Conservation (phyloP, 2,329 filamentous ascomycete species). For the Rasamsonia emersonii region DNA sequence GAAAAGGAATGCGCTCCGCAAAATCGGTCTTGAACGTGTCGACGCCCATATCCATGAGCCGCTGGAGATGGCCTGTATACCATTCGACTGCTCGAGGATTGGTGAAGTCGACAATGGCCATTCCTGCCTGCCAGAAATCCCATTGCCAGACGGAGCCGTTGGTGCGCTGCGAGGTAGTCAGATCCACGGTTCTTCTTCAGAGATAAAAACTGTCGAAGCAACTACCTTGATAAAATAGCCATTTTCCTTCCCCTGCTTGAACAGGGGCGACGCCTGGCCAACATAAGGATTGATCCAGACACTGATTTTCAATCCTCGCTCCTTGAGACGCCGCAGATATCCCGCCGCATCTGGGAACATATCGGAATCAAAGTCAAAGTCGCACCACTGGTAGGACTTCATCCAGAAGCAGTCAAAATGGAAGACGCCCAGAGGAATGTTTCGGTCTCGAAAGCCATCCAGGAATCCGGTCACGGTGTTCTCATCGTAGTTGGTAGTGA, state of each 20-base stretch:
- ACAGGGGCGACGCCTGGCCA: constrained; percentile 59
- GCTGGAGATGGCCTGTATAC: constrained; percentile 54
- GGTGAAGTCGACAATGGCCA: constrained; percentile 66
- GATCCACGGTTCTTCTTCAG: not conserved
- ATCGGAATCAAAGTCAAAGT: constrained; percentile 61
- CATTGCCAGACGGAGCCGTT: constrained; percentile 67
- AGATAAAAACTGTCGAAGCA: not conserved
- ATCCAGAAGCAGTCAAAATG: constrained; percentile 76
- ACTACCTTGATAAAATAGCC: constrained; percentile 57
- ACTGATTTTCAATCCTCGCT: constrained; percentile 57
- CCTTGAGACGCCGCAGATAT: constrained; percentile 57
- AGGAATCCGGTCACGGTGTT: constrained; percentile 58
- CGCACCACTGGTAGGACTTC: constrained; percentile 66
- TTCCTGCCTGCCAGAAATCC: constrained; percentile 70
- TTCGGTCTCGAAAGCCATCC: constrained; percentile 57
- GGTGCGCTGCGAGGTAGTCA: constrained; percentile 36
- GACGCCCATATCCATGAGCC: constrained; percentile 59
- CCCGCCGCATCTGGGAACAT: constrained; percentile 60
- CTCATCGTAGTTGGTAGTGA: constrained; percentile 66
- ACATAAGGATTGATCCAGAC: constrained; percentile 73
- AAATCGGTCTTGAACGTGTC: constrained; percentile 71
- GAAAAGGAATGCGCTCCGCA: constrained; percentile 60
- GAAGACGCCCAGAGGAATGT: constrained; percentile 61
- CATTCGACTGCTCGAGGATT: constrained; percentile 60
- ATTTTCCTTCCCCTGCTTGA: constrained; percentile 52